Percentiles rank a stretch among this genome's conserved stretches.
These are phyloP conservation scores for Plantago lanceolata DNA, from an alignment of 305 asterid genomes.

Conservation along the genomic window DNA sequence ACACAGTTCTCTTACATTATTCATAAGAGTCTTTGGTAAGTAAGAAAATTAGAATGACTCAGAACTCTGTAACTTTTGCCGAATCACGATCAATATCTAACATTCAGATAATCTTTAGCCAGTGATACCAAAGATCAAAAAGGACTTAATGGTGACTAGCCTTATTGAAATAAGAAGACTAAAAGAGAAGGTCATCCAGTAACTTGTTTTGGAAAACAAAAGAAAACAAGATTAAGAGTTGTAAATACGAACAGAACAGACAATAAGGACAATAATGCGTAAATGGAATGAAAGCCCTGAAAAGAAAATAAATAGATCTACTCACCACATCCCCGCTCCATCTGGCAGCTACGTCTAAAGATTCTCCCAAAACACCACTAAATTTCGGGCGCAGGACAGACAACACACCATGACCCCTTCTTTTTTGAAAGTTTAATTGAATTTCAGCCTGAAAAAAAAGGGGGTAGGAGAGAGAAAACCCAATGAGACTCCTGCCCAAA, in stretches of 20 bases:
- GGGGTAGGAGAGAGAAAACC: not conserved
- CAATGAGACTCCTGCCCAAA: not conserved
- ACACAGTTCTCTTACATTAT: too few species aligned
- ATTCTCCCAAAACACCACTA: constrained; percentile 98
- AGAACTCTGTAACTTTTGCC: not conserved
- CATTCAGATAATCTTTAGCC: not conserved
- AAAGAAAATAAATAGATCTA: constrained; percentile 26
- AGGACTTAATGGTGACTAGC: not conserved
- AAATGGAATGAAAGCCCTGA: not conserved
- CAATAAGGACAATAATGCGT: not conserved
- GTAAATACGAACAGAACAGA: constrained; percentile 15
- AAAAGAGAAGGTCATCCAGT: not conserved
- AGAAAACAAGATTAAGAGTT: not conserved
- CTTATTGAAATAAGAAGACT: not conserved
- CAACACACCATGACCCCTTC: constrained; percentile 93
- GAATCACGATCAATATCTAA: not conserved
- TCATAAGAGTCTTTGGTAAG: not conserved
- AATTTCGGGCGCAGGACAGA: constrained; percentile 94
- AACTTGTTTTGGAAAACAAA: not conserved
- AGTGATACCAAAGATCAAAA: too few species aligned
- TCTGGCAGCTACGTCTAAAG: constrained; percentile 96
- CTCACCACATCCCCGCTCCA: constrained; percentile 99
- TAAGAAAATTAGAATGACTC: not conserved
- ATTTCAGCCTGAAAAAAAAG: constrained; percentile 71
- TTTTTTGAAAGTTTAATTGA: constrained; percentile 89